Conservation (phyloP, 2,329 filamentous ascomycete species). For the Fusarium sp. region DNA sequence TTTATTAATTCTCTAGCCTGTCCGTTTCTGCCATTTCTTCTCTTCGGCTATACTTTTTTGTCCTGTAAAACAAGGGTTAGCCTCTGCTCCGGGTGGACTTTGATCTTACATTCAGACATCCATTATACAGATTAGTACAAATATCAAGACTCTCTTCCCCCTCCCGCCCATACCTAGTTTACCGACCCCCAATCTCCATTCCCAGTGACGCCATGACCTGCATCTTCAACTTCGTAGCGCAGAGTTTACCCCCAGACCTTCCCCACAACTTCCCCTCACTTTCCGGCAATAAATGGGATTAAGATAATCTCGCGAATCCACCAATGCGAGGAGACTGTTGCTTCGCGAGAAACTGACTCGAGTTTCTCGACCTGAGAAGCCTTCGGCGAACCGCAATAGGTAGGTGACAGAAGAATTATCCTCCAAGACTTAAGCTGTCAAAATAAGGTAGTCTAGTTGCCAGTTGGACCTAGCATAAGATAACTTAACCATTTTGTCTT, state of each 20-base stretch:
- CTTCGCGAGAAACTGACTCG: background rate
- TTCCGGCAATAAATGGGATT: background rate
- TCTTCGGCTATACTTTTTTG: background rate
- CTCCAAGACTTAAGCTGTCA: too few relatives aligned
- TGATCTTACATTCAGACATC: background rate
- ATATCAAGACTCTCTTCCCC: background rate
- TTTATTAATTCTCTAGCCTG: background rate
- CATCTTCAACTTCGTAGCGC: background rate
- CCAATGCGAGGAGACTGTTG: background rate
- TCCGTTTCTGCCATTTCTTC: background rate
- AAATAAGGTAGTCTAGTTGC: too few relatives aligned
- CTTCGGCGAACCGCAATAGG: background rate
- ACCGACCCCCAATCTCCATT: slow-evolving; percentile 7
- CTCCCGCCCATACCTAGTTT: background rate
- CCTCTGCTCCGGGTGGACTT: background rate
- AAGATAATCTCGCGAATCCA: background rate
- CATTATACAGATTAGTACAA: background rate
- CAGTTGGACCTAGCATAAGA: too few relatives aligned
- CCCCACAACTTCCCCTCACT: slow-evolving; percentile 26
- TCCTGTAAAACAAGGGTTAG: background rate
- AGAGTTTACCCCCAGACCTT: slow-evolving; percentile 15
- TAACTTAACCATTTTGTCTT: too few relatives aligned
- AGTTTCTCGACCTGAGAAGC: background rate
- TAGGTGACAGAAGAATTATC: too few relatives aligned
- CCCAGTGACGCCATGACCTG: background rate